A percentile compares a stretch with the other conserved stretches of the same genome.
Evolutionary conservation across 495 filamentous ascomycete genomes (phyloP).

Genomic region (Daldinia childiae): DNA sequence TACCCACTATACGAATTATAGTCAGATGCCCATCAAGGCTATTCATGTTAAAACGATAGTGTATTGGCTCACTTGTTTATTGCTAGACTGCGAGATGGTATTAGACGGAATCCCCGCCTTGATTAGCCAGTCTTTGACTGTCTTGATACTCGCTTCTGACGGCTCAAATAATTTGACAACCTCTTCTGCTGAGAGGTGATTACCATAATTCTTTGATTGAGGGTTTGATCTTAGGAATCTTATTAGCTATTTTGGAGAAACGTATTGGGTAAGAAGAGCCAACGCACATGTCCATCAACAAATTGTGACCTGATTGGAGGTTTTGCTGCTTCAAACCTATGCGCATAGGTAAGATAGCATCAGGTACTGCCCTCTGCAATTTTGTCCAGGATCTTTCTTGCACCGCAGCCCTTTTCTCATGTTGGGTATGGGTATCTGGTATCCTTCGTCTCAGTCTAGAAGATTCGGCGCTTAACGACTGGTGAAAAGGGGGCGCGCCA

Average conservation of each 20-base stretch:
- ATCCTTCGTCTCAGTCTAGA: conserved; percentile 28
- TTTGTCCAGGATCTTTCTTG: conserved; percentile 55
- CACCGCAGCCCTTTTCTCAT: conserved; percentile 56
- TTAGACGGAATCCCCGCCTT: conserved; percentile 61
- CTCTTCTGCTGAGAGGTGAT: conserved; percentile 60
- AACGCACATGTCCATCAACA: conserved; percentile 49
- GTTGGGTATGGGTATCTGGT: conserved; percentile 39
- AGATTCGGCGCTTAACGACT: not conserved
- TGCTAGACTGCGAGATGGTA: conserved; percentile 49
- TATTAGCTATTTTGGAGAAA: conserved; percentile 78
- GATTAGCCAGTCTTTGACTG: conserved; percentile 61
- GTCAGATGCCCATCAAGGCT: conserved; percentile 39
- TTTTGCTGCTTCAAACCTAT: conserved; percentile 43
- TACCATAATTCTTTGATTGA: conserved; percentile 63
- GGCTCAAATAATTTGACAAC: conserved; percentile 62
- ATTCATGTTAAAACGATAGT: conserved; percentile 1
- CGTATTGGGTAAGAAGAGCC: not conserved
- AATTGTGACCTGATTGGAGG: conserved; percentile 41
- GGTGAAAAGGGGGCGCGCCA: conserved; percentile 34
- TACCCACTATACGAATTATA: conserved; percentile 54
- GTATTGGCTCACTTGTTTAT: conserved; percentile 37
- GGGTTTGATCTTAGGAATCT: conserved; percentile 82
- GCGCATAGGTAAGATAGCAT: conserved; percentile 41
- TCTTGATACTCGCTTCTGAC: conserved; percentile 51
- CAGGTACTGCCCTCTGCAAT: conserved; percentile 40